Evolutionary conservation across 768 basidiomycete species (phyloP).

Genomic region (Mycena rebaudengoi): DNA sequence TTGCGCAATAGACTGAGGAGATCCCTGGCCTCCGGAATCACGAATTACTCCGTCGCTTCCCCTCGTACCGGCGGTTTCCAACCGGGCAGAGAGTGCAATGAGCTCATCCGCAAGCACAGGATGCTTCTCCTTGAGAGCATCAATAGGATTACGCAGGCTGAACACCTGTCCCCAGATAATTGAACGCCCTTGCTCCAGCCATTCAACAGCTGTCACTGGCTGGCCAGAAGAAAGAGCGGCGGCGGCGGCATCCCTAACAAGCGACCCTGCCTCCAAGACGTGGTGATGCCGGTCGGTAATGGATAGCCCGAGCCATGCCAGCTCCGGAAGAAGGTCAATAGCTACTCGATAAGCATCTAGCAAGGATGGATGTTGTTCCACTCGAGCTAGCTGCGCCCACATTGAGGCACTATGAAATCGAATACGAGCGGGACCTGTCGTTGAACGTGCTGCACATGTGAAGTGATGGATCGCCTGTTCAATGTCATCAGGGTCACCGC

Average conservation of each 20-base stretch:
- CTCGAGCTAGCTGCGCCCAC: background rate
- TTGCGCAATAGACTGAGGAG: background rate
- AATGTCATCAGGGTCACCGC: too few species aligned
- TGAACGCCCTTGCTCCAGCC: slow-evolving; percentile 34
- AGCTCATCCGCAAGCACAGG: background rate
- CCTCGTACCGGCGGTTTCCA: background rate
- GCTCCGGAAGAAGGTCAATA: background rate
- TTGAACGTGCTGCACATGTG: background rate
- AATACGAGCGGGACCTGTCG: background rate
- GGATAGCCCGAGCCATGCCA: slow-evolving; percentile 19
- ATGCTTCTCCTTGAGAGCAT: slow-evolving; percentile 13
- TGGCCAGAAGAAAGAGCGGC: background rate
- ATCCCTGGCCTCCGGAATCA: background rate
- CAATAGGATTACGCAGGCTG: slow-evolving; percentile 28
- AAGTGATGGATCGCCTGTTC: too few species aligned
- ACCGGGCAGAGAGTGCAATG: background rate
- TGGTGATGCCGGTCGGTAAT: slow-evolving; percentile 17
- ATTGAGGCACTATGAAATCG: background rate
- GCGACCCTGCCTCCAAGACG: background rate
- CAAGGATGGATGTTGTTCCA: too few species aligned
- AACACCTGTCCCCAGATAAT: slow-evolving; percentile 32
- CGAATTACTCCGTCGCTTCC: background rate
- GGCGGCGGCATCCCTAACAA: slow-evolving; percentile 5
- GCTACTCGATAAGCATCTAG: slow-evolving; percentile 6
- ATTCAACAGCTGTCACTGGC: slow-evolving; percentile 28